Evolutionary conservation across 2,329 filamentous ascomycete species (phyloP).

Genomic region (Paracoccidioides brasiliensis): DNA sequence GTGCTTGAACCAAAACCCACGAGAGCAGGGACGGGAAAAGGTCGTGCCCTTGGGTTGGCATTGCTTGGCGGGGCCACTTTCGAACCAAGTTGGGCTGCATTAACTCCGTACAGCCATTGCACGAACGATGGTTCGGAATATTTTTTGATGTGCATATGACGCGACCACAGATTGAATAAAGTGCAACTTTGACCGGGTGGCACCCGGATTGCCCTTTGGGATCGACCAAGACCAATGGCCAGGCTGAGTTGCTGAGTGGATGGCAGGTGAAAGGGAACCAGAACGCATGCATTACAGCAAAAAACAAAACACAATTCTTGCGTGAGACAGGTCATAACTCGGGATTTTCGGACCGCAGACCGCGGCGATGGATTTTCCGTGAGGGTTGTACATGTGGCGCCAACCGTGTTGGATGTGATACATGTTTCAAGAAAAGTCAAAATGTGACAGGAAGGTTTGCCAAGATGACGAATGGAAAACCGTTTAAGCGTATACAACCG

Average conservation of each 20-base stretch:
- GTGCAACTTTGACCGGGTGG: background rate
- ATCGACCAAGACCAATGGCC: background rate
- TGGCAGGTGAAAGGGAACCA: background rate
- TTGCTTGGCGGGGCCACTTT: background rate
- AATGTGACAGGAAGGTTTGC: background rate
- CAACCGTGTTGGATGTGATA: background rate
- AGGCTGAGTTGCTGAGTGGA: background rate
- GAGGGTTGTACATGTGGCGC: slow-evolving; percentile 1
- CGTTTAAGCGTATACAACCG: background rate
- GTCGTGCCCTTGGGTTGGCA: background rate
- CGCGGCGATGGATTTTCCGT: background rate
- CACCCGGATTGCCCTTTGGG: background rate
- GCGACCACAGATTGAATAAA: too few relatives aligned
- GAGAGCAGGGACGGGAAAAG: too few relatives aligned
- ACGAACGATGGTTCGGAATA: background rate
- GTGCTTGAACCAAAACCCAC: too few relatives aligned
- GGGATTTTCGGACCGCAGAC: background rate
- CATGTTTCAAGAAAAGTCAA: background rate
- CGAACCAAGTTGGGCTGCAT: background rate
- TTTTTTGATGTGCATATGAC: slow-evolving; percentile 1
- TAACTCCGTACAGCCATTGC: background rate
- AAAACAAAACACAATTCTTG: background rate
- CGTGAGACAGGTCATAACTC: background rate
- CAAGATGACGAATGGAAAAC: background rate
- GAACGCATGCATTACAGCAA: background rate